Evolutionary conservation across 768 basidiomycete genomes (phyloP), one percentile per base, ranked within the genome.

Genomic region (Collybia sordida): DNA sequence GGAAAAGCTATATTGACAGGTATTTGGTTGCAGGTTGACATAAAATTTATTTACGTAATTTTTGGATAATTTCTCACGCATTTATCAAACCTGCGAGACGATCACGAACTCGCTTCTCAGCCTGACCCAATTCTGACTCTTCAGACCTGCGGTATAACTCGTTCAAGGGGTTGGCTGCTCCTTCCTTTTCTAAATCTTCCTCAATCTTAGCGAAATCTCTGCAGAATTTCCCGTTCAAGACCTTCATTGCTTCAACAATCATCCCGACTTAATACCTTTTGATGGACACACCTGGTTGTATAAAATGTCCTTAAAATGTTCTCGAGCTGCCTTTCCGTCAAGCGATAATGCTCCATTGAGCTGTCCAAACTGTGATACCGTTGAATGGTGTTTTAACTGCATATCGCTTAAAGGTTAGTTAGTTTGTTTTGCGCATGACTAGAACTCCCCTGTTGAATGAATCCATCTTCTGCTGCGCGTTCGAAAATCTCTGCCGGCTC

Each of bases 401-500:
- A 44, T 34, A 45, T 25, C 21, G 18, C 36, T 7, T 40, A 45
- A 22, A 56, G 27, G 31, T 31, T 31, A 31, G 42, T 53, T 7
- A 25, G 31, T 38, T 23, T 28, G 55, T 17, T 27, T 17, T 36
- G 21, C 46, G 34, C 15, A 31, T 24, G 41, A 25, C 31, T 12
- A 21, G 4, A 8, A 56, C 70, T 17, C 53, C 75, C 81, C 67
- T 83, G 82, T 15, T 59, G 62, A 42, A 85, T 77, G 64, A 85
- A 83, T 14, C 83, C 83, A 27, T 85, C 82, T 55, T 85, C 83
- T 5, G 83, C 83, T 6, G 83, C 82, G 15, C 80, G 71, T 62
- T 85, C 83, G 59, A 85, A 85, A 35, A 85, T 83, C 56, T 84
- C 83, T 6, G 83, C 83, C 1, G 83, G 82, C 57, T 85, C 83